These are phyloP conservation scores for Pseudomicrostroma phylloplanum DNA, from an alignment of 1,284 basidiomycete genomes.

Conservation along the genomic window DNA sequence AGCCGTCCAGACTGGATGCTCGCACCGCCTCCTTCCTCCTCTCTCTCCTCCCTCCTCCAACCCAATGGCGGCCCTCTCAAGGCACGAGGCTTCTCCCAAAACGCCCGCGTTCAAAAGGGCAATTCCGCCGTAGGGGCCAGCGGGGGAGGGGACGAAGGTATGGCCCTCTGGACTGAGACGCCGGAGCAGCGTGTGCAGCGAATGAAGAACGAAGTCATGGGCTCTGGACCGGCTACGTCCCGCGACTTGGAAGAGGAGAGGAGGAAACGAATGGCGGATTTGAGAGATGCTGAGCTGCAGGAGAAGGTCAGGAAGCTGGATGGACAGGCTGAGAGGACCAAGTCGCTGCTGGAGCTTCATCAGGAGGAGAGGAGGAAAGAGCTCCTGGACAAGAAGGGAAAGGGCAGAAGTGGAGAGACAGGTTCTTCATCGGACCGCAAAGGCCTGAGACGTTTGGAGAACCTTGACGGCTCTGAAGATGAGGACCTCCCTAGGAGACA, in stretches of 20 bases:
- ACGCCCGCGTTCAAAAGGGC: background rate
- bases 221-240: background rate
- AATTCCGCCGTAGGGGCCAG: background rate
- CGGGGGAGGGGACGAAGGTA: background rate
- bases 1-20: constrained; percentile 6
- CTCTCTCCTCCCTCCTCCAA: background rate
- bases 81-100: constrained; percentile 1
- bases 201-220: background rate
- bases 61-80: background rate
- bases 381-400: background rate
- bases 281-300: background rate
- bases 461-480: too few relatives aligned
- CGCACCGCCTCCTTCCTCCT: constrained; percentile 2
- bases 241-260: background rate
- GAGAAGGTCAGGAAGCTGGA: constrained; percentile 2
- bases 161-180: constrained; percentile 3
- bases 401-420: background rate
- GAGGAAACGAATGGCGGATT: background rate
- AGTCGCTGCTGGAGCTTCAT: constrained; percentile 2
- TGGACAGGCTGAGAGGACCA: constrained; percentile 10
- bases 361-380: constrained; percentile 4
- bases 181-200: background rate
- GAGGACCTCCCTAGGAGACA: too few relatives aligned
- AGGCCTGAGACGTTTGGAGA: too few relatives aligned
- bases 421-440: background rate